A percentile compares a stretch with the other conserved stretches of the same genome.
Conservation (phyloP, 2,329 filamentous ascomycete genomes). For the Nannizzia gypsea region DNA sequence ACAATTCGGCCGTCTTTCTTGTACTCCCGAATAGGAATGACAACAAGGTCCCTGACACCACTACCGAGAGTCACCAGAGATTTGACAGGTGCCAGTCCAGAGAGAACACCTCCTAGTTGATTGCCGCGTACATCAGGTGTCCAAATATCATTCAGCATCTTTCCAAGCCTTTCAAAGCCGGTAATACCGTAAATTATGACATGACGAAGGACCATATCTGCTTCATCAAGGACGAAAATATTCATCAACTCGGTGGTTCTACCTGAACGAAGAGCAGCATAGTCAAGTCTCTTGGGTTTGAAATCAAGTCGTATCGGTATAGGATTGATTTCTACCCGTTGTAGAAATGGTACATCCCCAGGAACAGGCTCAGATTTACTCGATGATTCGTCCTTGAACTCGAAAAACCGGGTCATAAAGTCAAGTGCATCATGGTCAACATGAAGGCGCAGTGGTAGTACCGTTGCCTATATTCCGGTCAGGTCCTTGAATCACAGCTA, state of each 20-base stretch:
- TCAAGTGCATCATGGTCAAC: conserved; percentile 96
- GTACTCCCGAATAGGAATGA: conserved; percentile 85
- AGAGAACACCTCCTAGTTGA: conserved; percentile 78
- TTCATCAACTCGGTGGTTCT: conserved; percentile 99
- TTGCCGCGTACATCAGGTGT: conserved; percentile 83
- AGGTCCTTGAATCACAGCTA: neutral
- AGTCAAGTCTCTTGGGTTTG: conserved; percentile 96
- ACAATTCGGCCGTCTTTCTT: conserved; percentile 86
- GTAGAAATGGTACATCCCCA: conserved; percentile 72
- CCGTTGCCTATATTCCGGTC: conserved; percentile 39
- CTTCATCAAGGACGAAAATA: conserved; percentile 81
- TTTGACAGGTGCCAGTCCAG: conserved; percentile 79
- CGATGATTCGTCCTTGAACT: conserved; percentile 72
- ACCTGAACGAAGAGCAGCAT: conserved; percentile 79
- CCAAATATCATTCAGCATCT: conserved; percentile 91
- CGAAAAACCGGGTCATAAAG: conserved; percentile 94
- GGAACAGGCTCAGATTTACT: conserved; percentile 33
- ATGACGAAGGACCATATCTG: conserved; percentile 73
- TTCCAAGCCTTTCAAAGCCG: conserved; percentile 80
- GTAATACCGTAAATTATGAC: conserved; percentile 86
- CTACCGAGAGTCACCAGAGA: conserved; percentile 83
- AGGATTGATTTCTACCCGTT: conserved; percentile 75
- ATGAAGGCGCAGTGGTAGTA: conserved; percentile 79
- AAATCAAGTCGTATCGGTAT: conserved; percentile 84
- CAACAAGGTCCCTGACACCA: conserved; percentile 73